These are phyloP conservation scores for Phytopythium litorale DNA, from an alignment of 352 stramenopile species.

Conservation along the genomic window DNA sequence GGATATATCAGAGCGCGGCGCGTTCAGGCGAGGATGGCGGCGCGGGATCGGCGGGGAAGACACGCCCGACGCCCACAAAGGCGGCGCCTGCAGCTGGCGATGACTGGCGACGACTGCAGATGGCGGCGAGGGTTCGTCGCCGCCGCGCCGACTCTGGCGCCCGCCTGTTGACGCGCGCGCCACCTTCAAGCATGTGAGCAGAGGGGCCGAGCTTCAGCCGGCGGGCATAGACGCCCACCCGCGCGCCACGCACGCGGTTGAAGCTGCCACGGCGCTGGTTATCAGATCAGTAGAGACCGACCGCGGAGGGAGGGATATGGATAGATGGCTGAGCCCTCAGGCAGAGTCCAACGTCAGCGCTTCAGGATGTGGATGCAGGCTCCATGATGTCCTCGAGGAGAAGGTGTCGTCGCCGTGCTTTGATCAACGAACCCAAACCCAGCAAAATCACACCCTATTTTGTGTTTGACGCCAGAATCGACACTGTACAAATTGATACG, in stretches of 20 bases:
- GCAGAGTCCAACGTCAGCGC: too few species aligned
- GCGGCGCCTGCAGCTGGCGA: neutral
- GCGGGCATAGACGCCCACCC: neutral
- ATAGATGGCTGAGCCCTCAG: neutral
- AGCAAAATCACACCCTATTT: too few species aligned
- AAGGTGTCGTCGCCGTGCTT: too few species aligned
- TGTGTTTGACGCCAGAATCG: too few species aligned
- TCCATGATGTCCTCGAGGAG: too few species aligned
- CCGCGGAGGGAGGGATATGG: too few species aligned
- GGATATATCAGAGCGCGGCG: neutral
- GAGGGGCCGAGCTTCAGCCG: neutral
- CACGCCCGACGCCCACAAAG: neutral
- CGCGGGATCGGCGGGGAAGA: neutral
- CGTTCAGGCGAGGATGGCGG: neutral
- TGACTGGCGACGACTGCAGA: neutral
- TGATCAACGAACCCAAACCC: too few species aligned
- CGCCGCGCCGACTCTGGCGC: neutral
- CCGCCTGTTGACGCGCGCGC: neutral
- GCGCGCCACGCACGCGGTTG: constrained; percentile 1
- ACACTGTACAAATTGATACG: too few species aligned
- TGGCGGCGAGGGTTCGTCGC: neutral
- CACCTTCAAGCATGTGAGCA: neutral
- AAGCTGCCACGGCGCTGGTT: neutral
- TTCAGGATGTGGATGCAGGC: too few species aligned
- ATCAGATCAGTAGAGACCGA: neutral